Percentiles rank a stretch among this genome's conserved stretches.
Evolutionary conservation across 2,329 filamentous ascomycete species (phyloP).

Genomic region (Pyrenophora seminiperda): DNA sequence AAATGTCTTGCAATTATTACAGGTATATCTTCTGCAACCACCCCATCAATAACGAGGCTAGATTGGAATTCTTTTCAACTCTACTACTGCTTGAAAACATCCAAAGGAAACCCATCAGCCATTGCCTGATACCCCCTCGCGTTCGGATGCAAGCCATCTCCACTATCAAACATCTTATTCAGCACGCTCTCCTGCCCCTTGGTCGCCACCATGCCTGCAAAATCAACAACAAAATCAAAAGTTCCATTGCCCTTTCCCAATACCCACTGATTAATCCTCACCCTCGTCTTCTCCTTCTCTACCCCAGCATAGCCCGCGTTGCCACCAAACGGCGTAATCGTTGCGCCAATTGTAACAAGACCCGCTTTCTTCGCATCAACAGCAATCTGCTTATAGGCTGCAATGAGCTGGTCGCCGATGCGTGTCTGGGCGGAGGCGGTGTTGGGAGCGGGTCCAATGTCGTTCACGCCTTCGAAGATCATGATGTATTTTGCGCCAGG

Average conservation of each 20-base stretch:
- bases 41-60: no score
- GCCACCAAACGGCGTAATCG: conserved; percentile 67
- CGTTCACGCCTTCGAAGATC: conserved; percentile 69
- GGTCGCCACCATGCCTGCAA: conserved; percentile 63
- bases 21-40: no score
- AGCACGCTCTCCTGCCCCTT: conserved; percentile 54
- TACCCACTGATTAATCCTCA: conserved; percentile 67
- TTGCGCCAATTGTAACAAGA: conserved; percentile 63
- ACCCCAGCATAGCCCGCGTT: conserved; percentile 46
- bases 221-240: conserved; percentile 67
- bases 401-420: conserved; percentile 59
- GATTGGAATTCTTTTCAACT: no score
- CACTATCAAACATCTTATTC: conserved; percentile 59
- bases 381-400: conserved; percentile 63
- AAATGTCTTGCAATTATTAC: no score
- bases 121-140: conserved; percentile 64
- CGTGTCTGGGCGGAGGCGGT: conserved; percentile 53
- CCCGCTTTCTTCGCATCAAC: conserved; percentile 43
- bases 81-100: conserved; percentile 51
- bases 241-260: conserved; percentile 52
- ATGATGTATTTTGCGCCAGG: conserved; percentile 65
- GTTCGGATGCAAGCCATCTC: conserved; percentile 69
- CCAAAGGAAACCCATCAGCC: conserved; percentile 63
- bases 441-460: conserved; percentile 62
- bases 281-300: conserved; percentile 60